Evolutionary conservation across 495 filamentous ascomycete genomes (phyloP), one percentile per base, ranked within the genome.

Genomic region (Penicillium turbatum): DNA sequence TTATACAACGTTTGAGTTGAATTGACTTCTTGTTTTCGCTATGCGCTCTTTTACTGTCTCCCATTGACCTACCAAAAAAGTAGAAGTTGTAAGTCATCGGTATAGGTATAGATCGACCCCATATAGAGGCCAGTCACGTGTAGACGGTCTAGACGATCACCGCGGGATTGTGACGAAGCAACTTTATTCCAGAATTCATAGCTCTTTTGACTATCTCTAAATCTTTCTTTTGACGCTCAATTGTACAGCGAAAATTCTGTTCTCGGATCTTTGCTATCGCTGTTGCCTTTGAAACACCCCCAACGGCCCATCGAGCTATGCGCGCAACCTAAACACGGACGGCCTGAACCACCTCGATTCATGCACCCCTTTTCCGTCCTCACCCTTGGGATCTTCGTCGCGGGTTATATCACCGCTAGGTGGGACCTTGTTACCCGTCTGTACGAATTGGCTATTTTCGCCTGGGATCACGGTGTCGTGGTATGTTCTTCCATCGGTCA

Each of bases 381-480:
- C 72, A 92, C 90, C 52, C 84, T 95, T 74, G 90, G 86, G 68
- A 96, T 99, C 79, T 99, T 99, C 76, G 85, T 97, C 79, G 92
- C 93, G 73, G 93, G 93, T 72, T 99, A 99, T 79, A 97, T 90
- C 69, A 97, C 95, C 72, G 93, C 93, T 63, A 86, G 95, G 77
- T 97, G 91, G 90, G 92, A 97, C 71, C 84, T 99, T 48, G 91
- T 97, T 58, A 96, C 90, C 51, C 86, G 90, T 58, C 80, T 96
- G 50, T 92, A 96, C 85, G 92, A 97, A 71, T 80, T 99, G 62
- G 88, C 89, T 48, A 88, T 93, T 48, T 99, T 97, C 69, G 93
- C 95, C 59, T 96, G 90, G 92, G 89, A 95, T 70, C 89, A 96
- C 89, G 91, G 92, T 66, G 93, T 99, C 64, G 88, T 98, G 65